phyloP scores from a whole-genome alignment of 495 filamentous ascomycete species.

The Massariosphaeria phaeospora region DNA sequence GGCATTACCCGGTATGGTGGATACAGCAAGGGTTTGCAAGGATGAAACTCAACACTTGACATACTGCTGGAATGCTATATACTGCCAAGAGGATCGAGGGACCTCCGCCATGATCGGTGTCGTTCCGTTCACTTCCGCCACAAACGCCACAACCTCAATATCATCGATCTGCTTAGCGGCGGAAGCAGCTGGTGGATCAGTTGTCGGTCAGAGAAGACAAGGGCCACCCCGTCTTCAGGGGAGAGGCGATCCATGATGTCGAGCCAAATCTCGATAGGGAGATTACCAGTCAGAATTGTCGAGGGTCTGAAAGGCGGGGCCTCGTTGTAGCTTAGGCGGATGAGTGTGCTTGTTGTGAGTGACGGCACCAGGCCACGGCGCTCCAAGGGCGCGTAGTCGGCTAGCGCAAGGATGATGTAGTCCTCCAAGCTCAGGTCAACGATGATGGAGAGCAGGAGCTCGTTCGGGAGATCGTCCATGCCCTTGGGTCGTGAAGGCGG shows the following conservation, averaged over 20 bases:
- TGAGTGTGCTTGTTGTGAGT: too few relatives aligned
- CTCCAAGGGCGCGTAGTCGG: slow-evolving; percentile 40
- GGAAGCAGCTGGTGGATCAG: slow-evolving; percentile 13
- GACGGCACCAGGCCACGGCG: slow-evolving; percentile 30
- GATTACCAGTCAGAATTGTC: too few relatives aligned
- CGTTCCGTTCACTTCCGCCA: too few relatives aligned
- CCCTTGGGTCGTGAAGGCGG: slow-evolving; percentile 15
- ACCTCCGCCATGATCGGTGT: too few relatives aligned
- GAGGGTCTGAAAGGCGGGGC: too few relatives aligned
- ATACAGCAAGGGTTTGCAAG: too few relatives aligned
- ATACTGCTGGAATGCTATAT: too few relatives aligned
- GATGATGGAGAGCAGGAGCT: slow-evolving; percentile 44
- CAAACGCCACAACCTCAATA: slow-evolving; percentile 3
- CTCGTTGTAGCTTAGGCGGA: too few relatives aligned
- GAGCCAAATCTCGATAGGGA: slow-evolving; percentile 22
- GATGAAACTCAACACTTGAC: too few relatives aligned
- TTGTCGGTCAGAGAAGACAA: slow-evolving; percentile 16
- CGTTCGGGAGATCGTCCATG: slow-evolving; percentile 40
- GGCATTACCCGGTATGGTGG: too few relatives aligned
- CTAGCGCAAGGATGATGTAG: slow-evolving; percentile 41
- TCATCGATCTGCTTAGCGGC: slow-evolving; percentile 8
- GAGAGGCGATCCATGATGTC: slow-evolving; percentile 18
- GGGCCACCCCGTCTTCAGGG: slow-evolving; percentile 19
- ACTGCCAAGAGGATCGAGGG: too few relatives aligned
- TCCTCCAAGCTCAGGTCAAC: slow-evolving; percentile 37